Evolutionary conservation across 768 basidiomycete species (phyloP).

Genomic region (Podaxis sp.): DNA sequence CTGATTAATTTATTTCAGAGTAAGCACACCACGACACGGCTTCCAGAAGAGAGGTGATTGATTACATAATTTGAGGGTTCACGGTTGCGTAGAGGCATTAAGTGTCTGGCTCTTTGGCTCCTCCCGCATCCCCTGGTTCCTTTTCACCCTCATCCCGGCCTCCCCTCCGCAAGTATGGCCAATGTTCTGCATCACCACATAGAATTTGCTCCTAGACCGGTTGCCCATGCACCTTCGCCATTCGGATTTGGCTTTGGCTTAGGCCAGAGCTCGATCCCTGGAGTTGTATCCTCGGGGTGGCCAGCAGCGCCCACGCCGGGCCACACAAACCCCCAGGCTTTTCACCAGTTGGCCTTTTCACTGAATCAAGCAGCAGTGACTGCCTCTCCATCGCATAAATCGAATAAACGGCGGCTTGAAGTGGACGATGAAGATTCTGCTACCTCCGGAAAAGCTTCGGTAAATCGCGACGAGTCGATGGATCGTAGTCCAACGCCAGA

Average conservation of each 20-base stretch:
- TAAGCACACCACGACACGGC: constrained; percentile 5
- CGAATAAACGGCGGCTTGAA: constrained; percentile 64
- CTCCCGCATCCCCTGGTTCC: constrained; percentile 10
- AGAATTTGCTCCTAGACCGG: constrained; percentile 56
- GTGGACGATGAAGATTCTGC: constrained; percentile 58
- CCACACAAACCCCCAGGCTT: constrained; percentile 45
- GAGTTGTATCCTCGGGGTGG: constrained; percentile 42
- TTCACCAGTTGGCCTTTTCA: constrained; percentile 52
- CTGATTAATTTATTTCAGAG: neutral
- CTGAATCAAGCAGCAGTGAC: constrained; percentile 33
- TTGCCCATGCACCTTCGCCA: constrained; percentile 56
- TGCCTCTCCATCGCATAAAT: constrained; percentile 25
- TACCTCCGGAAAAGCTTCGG: constrained; percentile 19
- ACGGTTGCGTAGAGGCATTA: constrained; percentile 9
- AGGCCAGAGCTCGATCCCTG: constrained; percentile 36
- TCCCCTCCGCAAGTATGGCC: constrained; percentile 41
- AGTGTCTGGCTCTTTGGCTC: constrained; percentile 3
- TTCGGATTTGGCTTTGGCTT: constrained; percentile 76
- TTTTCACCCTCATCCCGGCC: constrained; percentile 16
- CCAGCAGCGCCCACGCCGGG: constrained; percentile 41
- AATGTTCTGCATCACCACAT: constrained; percentile 66
- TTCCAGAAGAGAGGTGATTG: neutral
- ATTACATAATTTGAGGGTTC: constrained; percentile 11
- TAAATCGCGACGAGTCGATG: constrained; percentile 64
- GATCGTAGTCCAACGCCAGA: constrained; percentile 85